Conservation (phyloP, 768 basidiomycete species). For the Lactarius quietus region DNA sequence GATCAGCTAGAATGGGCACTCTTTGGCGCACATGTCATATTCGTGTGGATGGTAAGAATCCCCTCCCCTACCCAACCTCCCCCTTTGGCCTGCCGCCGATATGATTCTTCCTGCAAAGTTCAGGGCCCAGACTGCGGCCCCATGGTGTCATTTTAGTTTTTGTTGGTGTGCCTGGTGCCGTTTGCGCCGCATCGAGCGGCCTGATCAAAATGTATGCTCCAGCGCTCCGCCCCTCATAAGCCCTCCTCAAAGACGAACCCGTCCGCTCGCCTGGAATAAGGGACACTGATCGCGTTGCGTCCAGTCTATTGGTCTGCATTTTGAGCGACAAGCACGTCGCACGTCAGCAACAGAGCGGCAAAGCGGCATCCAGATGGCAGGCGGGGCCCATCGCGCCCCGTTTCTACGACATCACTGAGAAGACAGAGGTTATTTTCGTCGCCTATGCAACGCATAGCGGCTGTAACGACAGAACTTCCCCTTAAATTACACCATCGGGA, state of each 20-base stretch:
- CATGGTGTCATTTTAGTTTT: constrained; percentile 19
- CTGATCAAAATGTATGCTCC: constrained; percentile 14
- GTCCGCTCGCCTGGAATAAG: constrained; percentile 4
- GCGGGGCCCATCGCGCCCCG: neutral
- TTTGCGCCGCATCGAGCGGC: constrained; percentile 23
- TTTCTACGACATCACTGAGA: constrained; percentile 15
- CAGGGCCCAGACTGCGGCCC: constrained; percentile 22
- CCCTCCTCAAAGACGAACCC: constrained; percentile 3
- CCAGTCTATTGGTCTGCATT: neutral
- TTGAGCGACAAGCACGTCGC: constrained; percentile 7
- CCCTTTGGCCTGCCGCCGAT: neutral
- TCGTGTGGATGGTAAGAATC: neutral
- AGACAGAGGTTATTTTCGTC: constrained; percentile 18
- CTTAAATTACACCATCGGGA: constrained; percentile 18
- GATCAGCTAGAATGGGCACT: constrained; percentile 16
- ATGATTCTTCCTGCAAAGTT: constrained; percentile 8
- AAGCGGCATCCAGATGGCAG: constrained; percentile 6
- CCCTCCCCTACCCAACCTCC: neutral
- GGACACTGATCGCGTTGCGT: constrained; percentile 6
- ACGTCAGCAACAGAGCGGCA: constrained; percentile 10
- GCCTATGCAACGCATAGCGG: constrained; percentile 21
- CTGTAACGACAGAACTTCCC: constrained; percentile 18
- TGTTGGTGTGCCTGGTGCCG: constrained; percentile 18
- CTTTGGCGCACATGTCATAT: neutral
- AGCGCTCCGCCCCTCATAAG: constrained; percentile 22